A percentile compares a stretch with the other conserved stretches of the same genome.
Conservation (phyloP, 148 eudicot genomes). For the Rhododendron williamsianum region DNA sequence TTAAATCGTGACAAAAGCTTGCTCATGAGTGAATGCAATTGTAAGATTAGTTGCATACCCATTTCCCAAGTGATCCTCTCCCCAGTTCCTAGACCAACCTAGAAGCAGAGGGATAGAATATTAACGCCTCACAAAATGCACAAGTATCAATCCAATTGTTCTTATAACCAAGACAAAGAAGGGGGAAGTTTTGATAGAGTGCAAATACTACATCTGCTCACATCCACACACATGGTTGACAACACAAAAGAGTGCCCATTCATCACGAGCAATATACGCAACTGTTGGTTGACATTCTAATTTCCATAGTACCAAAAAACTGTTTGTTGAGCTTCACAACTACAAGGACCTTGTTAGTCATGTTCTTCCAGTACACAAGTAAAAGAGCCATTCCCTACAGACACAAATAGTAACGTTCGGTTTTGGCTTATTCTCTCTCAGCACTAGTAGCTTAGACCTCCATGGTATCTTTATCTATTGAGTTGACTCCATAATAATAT, state of each 20-base stretch:
- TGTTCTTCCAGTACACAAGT: background rate
- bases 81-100: conserved; percentile 99
- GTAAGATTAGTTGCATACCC: conserved; percentile 44
- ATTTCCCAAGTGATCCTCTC: conserved; percentile 96
- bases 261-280: background rate
- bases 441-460: background rate
- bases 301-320: no score
- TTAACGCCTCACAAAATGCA: background rate
- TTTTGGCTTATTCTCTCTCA: background rate
- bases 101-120: background rate
- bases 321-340: no score
- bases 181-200: background rate
- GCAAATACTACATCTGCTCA: background rate
- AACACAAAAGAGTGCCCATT: background rate
- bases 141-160: background rate
- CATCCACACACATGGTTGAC: background rate
- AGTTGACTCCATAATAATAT: background rate
- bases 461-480: background rate
- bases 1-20: background rate
- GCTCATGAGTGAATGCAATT: background rate
- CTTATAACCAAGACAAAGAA: background rate
- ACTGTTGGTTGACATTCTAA: background rate
- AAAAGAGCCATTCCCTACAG: background rate
- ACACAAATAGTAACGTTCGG: background rate
- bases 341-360: background rate